Evolutionary conservation across 345 rosid genomes (phyloP), one percentile per base, ranked within the genome.

Genomic region (Psidium guajava): DNA sequence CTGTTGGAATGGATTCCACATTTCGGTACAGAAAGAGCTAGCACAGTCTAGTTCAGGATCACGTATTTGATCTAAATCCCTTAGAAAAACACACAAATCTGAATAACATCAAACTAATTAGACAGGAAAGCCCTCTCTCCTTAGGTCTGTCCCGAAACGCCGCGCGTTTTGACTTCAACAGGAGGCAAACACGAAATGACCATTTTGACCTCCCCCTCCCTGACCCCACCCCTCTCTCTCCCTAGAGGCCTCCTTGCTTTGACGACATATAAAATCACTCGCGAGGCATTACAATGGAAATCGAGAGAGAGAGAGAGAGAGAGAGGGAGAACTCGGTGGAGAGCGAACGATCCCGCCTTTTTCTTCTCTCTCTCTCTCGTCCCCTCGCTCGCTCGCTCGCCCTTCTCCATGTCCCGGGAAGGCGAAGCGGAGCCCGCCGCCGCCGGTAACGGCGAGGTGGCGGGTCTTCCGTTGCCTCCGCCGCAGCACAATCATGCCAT

Each of bases 321-420:
- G 47, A 18, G 77, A 69, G 36, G 36, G 36, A 36, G 36, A 36
- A 36, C 2, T 36, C 36, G 36, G 36, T 36, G 36, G 36, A 36
- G 36, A 36, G 36, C 36, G 36, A 3, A 36, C 36, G 36, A 36
- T 36, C 36, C 36, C 36, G 36, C 36, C 36, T 36, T 36, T 36
- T 36, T 36, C 36, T 36, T 36, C 55, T 56, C 83, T 20, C 80
- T 20, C 80, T 53, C 52, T 36, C 88, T 84, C 85, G 13, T 13
- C 52, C 52, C 24, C 58, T 32, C 77, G 18, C 90, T 85, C 90
- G 18, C 90, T 85, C 90, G 58, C 54, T 85, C 89, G 86, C 50
- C 90, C 89, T 84, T 88, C 44, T 85, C 87, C 86, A 84, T 85
- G 73, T 5, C 57, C 42, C 90, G 88, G 93, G 95, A 89, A 47